Percentiles rank a stretch among this genome's conserved stretches.
Evolutionary conservation across 2,329 filamentous ascomycete genomes (phyloP).

Genomic region (Epichloe aotearoae): DNA sequence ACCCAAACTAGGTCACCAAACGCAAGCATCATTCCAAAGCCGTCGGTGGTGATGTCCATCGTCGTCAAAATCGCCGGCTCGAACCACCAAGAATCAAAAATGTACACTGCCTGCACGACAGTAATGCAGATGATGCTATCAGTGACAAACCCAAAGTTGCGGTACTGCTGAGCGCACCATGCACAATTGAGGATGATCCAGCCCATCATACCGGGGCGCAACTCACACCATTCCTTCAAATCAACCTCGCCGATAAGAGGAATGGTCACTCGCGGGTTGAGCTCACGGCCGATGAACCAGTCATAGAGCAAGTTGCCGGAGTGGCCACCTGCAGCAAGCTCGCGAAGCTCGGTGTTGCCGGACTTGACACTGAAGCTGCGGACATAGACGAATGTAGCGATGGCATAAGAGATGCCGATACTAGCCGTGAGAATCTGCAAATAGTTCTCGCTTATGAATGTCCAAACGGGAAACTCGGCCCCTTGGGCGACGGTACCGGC

Average conservation of each 20-base stretch:
- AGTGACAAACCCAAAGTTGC: constrained; percentile 67
- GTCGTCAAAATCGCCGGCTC: constrained; percentile 83
- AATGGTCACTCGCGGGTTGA: constrained; percentile 74
- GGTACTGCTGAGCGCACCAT: constrained; percentile 80
- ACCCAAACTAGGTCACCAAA: constrained; percentile 92
- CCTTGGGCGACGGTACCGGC: constrained; percentile 67
- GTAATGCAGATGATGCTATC: constrained; percentile 77
- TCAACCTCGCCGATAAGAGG: constrained; percentile 77
- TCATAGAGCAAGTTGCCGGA: constrained; percentile 83
- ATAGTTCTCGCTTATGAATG: constrained; percentile 85
- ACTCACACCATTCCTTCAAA: constrained; percentile 79
- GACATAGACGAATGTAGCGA: constrained; percentile 70
- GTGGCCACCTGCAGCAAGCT: constrained; percentile 70
- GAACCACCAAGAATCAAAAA: constrained; percentile 75
- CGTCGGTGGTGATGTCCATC: constrained; percentile 87
- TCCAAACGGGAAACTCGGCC: constrained; percentile 77
- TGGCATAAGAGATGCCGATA: constrained; percentile 57
- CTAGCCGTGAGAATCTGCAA: constrained; percentile 74
- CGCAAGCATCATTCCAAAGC: constrained; percentile 88
- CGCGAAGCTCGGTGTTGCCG: constrained; percentile 56
- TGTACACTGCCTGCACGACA: constrained; percentile 66
- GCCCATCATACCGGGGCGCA: constrained; percentile 81
- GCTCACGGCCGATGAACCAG: constrained; percentile 91
- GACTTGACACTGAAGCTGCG: constrained; percentile 69
- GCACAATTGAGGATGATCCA: constrained; percentile 80